Conservation (phyloP, 1,284 basidiomycete genomes). For the Trichosporon sp. region DNA sequence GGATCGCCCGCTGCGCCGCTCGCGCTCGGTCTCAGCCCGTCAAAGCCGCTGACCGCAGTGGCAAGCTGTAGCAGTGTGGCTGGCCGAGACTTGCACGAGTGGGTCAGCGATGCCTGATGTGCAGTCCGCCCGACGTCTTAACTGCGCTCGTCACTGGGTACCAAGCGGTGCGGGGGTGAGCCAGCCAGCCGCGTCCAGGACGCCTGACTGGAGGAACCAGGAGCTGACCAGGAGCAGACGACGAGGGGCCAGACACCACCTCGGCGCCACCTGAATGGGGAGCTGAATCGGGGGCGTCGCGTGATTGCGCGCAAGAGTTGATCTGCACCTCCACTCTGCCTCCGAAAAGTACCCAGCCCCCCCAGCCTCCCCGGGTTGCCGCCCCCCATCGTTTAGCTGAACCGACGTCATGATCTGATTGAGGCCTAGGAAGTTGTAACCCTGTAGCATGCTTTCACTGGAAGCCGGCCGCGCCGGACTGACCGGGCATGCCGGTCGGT, state of each 20-base stretch:
- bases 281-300: conserved; percentile 4
- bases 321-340: conserved; percentile 8
- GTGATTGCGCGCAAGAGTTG: conserved; percentile 10
- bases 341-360: no score
- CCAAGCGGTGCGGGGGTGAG: neutral
- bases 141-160: neutral
- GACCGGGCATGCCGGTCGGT: no score
- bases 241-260: neutral
- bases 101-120: neutral
- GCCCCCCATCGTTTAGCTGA: neutral
- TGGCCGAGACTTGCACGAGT: neutral
- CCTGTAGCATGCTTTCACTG: neutral
- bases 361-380: neutral
- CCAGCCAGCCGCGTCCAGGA: neutral
- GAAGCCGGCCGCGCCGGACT: neutral
- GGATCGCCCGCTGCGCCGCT: neutral
- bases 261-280: conserved; percentile 1
- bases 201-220: no score
- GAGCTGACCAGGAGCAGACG: no score
- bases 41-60: neutral
- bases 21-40: neutral
- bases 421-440: neutral
- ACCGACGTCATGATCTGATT: conserved; percentile 10
- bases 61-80: neutral
- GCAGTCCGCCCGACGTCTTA: neutral